Evolutionary conservation across 176 grass and related monocot genomes (phyloP), one percentile per base, ranked within the genome.

Genomic region (Oryza rufipogon): DNA sequence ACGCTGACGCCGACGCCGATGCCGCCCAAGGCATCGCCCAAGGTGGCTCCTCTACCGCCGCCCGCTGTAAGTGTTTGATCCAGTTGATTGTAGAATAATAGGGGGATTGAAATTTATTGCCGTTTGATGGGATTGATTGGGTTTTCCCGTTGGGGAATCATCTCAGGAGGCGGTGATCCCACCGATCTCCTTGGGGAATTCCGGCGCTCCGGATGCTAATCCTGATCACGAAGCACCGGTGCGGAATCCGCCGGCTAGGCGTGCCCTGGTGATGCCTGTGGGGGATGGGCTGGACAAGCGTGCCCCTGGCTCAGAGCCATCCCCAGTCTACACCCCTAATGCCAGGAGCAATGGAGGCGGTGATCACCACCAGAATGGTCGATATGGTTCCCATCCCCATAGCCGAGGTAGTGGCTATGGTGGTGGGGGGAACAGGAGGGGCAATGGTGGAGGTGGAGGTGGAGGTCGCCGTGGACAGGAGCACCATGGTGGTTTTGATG

Each of bases 401-500:
- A 61, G 79, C 76, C 84, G 91, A n/a, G 86, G 91, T 66, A 84
- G 82, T 10, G 28, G 79, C 26, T 87, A 88, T 61, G 85, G 61
- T 75, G 90, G 90, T 75, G 90, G 90, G 23, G 89, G 89, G 66
- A 98, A 86, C 75, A 87, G 93, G 84, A 92, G 96, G 83, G 89
- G 81, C 39, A 93, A 88, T 48, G 89, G 85, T 85, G 82, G 86
- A 36, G 33, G 34, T 36, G 34, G 34, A 52, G 80, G 85, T 66
- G 85, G 73, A n/a, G 91, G 88, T n/a, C 76, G 91, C 0, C 92
- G 90, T 23, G 91, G 89, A 58, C 81, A 91, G 19, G 90, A 89
- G 4, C 64, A 89, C 48, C 90, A 86, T 79, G 83, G 85, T 46
- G 82, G 74, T 47, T 87, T 87, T 70, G 88, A 90, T 51, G 80